phyloP scores from a whole-genome alignment of 768 basidiomycete species.

The Lactarius hatsudake region DNA sequence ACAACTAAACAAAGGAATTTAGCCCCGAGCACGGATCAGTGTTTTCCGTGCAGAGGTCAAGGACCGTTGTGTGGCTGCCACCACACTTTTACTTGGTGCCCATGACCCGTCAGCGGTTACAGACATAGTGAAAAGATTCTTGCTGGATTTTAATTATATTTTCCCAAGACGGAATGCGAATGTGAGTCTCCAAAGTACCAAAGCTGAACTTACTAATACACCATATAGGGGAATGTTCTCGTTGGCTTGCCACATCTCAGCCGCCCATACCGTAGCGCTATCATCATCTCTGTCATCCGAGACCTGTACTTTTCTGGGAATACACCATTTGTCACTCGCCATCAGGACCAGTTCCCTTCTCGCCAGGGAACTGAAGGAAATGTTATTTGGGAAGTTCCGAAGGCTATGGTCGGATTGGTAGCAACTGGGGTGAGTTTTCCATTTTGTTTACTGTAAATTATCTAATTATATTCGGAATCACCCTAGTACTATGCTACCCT shows the following conservation, averaged over 20 bases:
- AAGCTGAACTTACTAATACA: background rate
- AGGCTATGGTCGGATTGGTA: background rate
- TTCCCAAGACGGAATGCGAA: background rate
- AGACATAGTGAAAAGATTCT: background rate
- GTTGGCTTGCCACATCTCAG: background rate
- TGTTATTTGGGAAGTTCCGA: background rate
- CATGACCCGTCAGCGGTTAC: background rate
- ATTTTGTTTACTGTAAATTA: background rate
- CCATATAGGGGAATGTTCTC: background rate
- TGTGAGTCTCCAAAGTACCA: background rate
- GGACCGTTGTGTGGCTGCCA: background rate
- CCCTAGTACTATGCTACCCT: background rate
- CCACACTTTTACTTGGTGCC: background rate
- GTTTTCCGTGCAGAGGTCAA: background rate
- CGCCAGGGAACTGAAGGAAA: background rate
- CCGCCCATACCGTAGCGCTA: background rate
- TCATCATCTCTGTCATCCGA: background rate
- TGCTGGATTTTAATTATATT: background rate
- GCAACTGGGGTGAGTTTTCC: background rate
- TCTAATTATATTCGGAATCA: background rate
- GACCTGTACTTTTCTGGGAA: background rate
- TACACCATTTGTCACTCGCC: accelerated
- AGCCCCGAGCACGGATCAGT: background rate
- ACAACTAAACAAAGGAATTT: no score
- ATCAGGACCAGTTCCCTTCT: background rate